Evolutionary conservation across 257 asterid species (phyloP), one percentile per base, ranked within the genome.

Genomic region (Nicotiana knightiana): DNA sequence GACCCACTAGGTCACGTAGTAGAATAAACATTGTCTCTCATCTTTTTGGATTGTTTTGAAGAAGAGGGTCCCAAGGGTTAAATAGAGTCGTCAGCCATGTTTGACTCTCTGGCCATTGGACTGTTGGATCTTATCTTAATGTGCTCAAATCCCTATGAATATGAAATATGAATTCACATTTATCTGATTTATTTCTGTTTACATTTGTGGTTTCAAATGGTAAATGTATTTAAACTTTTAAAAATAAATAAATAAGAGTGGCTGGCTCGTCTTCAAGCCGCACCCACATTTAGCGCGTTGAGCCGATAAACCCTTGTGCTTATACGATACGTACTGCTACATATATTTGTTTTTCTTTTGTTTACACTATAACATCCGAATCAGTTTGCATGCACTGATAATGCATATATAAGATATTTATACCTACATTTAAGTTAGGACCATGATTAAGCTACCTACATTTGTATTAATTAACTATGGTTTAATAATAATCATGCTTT

Each of bases 41-140:
- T 48, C 26, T 37, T 51, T 6, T 2, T 65, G 17, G 43, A 55
- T 81, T 70, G 12, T 43, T 35, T 3, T 15, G 67, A 68, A 53
- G 58, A 53, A 1, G 16, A 3, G 18, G 58, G 18, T 15, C 58
- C 58, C 18, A 11, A 12, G 6, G 0, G 0, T 13, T 53, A 6
- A 11, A 15, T 13, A 54, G 48, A 81, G 63, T 15, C 64, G 85
- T 76, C 82, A 53, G 18, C 82, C 82, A 76, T 83, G 71, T 83
- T 77, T 83, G 85, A 83, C 82, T 77, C 59, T n/a, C 11, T 57
- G 51, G 61, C 70, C 82, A 15, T 53, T 46, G 10, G 12, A 55
- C 54, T 53, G 11, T 28, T 28, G 11, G 11, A 65, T 59, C 76
- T 63, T 46, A 57, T 16, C 48, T 21, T 35, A 33, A 76, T 43